A percentile compares a stretch with the other conserved stretches of the same genome.
Evolutionary conservation across 768 basidiomycete species (phyloP).

Genomic region (Russula dissimulans): DNA sequence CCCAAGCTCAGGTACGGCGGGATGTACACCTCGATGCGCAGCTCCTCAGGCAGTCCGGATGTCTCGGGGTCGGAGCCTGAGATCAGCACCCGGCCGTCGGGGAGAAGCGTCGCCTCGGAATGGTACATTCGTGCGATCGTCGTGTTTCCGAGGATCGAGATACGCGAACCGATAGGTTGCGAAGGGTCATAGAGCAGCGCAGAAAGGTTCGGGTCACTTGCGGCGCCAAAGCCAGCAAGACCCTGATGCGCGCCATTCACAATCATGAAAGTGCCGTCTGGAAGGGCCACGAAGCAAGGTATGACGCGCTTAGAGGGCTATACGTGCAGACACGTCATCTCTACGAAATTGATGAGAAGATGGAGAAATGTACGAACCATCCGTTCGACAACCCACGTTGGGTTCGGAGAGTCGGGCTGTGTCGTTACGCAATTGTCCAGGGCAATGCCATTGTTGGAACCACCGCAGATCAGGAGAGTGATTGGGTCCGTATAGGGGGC

Average conservation of each 20-base stretch:
- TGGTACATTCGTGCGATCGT: slow-evolving; percentile 72
- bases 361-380: slow-evolving; percentile 44
- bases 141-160: slow-evolving; percentile 58
- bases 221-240: slow-evolving; percentile 66
- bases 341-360: neutral
- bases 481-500: slow-evolving; percentile 69
- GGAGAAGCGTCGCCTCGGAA: slow-evolving; percentile 65
- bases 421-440: slow-evolving; percentile 68
- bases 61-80: slow-evolving; percentile 72
- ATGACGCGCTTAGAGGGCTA: slow-evolving; percentile 69
- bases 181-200: slow-evolving; percentile 67
- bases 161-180: slow-evolving; percentile 46
- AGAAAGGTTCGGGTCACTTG: slow-evolving; percentile 47
- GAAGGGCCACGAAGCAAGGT: slow-evolving; percentile 63
- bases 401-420: slow-evolving; percentile 49
- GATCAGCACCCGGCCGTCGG: slow-evolving; percentile 65
- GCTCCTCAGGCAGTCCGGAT: slow-evolving; percentile 58
- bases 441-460: slow-evolving; percentile 48
- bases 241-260: slow-evolving; percentile 66
- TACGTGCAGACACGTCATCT: neutral
- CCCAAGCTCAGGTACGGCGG: slow-evolving; percentile 77
- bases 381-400: slow-evolving; percentile 65
- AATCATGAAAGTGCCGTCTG: slow-evolving; percentile 70
- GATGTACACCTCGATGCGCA: slow-evolving; percentile 71
- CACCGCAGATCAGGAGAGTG: slow-evolving; percentile 66